Conservation (phyloP, 306 rosid species). For the Cicer judaicum region DNA sequence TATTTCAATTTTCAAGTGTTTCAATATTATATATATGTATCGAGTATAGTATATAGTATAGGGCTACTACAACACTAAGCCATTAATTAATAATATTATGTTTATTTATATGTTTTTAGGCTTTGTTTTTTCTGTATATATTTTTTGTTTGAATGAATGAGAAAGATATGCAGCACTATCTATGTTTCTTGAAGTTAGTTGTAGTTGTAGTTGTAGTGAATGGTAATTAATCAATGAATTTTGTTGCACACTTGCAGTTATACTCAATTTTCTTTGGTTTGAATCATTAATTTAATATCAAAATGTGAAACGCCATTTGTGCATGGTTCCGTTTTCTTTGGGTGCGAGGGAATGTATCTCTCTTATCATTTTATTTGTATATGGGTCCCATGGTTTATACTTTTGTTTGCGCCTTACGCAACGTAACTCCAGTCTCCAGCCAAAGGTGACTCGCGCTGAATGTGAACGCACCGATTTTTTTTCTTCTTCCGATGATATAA, state of each 20-base stretch:
- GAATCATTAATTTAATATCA: not conserved
- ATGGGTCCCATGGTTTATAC: not conserved
- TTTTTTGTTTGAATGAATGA: slow-evolving; percentile 12
- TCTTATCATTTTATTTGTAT: not conserved
- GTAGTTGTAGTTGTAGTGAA: not conserved
- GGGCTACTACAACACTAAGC: not conserved
- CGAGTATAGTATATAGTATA: slow-evolving; percentile 4
- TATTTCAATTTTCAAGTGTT: slow-evolving; percentile 29
- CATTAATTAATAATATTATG: not conserved
- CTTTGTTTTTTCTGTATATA: slow-evolving; percentile 18
- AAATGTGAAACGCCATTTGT: not conserved
- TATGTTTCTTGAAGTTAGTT: slow-evolving; percentile 10
- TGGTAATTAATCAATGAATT: slow-evolving; percentile 17
- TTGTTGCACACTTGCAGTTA: slow-evolving; percentile 1
- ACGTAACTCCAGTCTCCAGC: too few relatives aligned
- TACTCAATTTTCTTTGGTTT: not conserved
- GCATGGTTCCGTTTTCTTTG: not conserved
- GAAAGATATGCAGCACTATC: slow-evolving; percentile 1
- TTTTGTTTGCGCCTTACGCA: not conserved
- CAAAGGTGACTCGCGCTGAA: too few relatives aligned
- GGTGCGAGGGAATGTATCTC: not conserved
- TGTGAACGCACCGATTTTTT: too few relatives aligned
- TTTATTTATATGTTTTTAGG: not conserved
- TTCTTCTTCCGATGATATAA: too few relatives aligned
- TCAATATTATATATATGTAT: not conserved